Conservation (phyloP, 805 yeast species). For the Candida tammaniensis region DNA sequence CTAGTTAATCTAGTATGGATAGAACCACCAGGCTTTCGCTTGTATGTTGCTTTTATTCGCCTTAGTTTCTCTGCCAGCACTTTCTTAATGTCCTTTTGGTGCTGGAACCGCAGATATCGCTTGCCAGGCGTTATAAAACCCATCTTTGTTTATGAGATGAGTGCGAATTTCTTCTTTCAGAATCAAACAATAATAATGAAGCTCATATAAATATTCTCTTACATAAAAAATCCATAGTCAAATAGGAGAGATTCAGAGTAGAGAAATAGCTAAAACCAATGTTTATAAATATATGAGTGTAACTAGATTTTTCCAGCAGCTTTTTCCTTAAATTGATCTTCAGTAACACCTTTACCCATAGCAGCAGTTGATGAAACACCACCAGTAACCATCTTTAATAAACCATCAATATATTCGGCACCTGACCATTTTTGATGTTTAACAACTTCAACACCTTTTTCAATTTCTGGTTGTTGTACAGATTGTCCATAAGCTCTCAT, state of each 20-base stretch:
- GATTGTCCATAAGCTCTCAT: constrained; percentile 94
- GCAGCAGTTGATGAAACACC: constrained; percentile 96
- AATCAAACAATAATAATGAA: too few species aligned
- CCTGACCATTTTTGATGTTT: constrained; percentile 99
- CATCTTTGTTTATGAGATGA: constrained; percentile 5
- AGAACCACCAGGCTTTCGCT: too few species aligned
- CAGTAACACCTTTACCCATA: constrained; percentile 98
- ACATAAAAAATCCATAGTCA: neutral
- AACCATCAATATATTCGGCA: constrained; percentile 91
- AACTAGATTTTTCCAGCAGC: constrained; percentile 15
- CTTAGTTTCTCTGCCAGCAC: too few species aligned
- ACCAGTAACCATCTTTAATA: constrained; percentile 87
- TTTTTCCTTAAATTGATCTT: constrained; percentile 77
- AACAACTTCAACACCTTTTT: constrained; percentile 86
- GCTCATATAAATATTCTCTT: too few species aligned
- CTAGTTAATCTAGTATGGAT: too few species aligned
- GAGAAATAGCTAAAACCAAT: neutral
- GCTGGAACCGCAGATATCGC: too few species aligned
- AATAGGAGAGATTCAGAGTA: neutral
- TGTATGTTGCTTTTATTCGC: too few species aligned
- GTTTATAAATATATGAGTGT: constrained; percentile 2
- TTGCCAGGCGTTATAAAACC: constrained; percentile 13
- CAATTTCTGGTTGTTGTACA: constrained; percentile 86
- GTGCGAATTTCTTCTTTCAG: neutral
- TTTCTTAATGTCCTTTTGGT: too few species aligned